Evolutionary conservation across 2,329 filamentous ascomycete genomes (phyloP).

Genomic region (Sarocladium kiliense): DNA sequence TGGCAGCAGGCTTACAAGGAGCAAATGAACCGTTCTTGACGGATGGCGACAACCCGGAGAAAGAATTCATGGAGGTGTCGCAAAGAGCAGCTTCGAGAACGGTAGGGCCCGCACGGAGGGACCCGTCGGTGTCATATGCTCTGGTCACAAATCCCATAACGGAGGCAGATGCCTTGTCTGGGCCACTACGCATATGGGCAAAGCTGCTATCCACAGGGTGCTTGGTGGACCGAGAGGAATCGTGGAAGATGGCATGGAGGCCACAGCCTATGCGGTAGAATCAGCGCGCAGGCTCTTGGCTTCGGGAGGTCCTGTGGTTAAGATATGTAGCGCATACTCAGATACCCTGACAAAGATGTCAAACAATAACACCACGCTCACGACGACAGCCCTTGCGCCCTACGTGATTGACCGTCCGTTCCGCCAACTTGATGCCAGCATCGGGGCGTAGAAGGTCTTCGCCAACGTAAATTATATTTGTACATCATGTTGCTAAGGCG

Average conservation of each 20-base stretch:
- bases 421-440: too few species aligned
- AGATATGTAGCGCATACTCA: too few species aligned
- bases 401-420: too few species aligned
- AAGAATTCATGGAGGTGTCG: not conserved
- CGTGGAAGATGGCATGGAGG: not conserved
- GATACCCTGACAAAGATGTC: not conserved
- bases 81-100: not conserved
- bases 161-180: not conserved
- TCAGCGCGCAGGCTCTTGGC: too few species aligned
- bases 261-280: too few species aligned
- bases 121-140: not conserved
- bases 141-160: not conserved
- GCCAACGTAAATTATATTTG: too few species aligned
- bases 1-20: not conserved
- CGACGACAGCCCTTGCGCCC: too few species aligned
- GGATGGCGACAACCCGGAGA: not conserved
- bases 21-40: not conserved
- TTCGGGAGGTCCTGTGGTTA: too few species aligned
- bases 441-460: too few species aligned
- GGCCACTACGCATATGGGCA: not conserved
- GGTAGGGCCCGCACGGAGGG: not conserved
- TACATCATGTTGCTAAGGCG: too few species aligned
- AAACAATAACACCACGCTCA: not conserved
- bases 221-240: not conserved
- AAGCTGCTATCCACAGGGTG: slow-evolving; percentile 1